phyloP scores from a whole-genome alignment of 2,329 filamentous ascomycete species.

The Cercospora sesami region DNA sequence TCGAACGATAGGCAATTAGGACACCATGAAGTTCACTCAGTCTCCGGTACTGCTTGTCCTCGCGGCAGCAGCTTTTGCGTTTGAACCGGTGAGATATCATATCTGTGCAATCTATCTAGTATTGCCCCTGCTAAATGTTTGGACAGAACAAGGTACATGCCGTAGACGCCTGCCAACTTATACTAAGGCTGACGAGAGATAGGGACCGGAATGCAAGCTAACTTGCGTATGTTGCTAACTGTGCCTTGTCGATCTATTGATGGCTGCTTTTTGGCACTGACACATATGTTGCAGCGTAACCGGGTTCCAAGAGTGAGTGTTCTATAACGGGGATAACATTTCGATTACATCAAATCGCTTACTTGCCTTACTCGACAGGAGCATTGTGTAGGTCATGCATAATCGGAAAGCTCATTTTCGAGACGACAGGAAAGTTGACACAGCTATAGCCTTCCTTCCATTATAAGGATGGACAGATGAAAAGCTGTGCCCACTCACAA shows the following conservation, averaged over 20 bases:
- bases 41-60: neutral
- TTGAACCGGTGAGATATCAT: neutral
- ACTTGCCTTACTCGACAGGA: neutral
- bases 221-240: neutral
- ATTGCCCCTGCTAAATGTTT: neutral
- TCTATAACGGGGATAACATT: neutral
- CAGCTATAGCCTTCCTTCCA: neutral
- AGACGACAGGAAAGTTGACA: neutral
- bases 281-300: neutral
- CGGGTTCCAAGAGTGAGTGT: neutral
- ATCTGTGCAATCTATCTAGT: neutral
- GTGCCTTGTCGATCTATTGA: neutral
- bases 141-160: neutral
- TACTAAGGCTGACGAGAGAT: neutral
- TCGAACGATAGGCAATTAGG: too few species aligned
- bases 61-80: neutral
- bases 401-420: neutral
- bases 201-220: neutral
- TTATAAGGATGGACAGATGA: neutral
- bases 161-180: neutral
- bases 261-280: neutral
- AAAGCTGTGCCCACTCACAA: neutral
- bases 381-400: neutral
- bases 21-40: neutral
- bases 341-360: neutral